Evolutionary conservation across 495 filamentous ascomycete genomes (phyloP).

Genomic region (Aspergillus sclerotiicarbonarius): DNA sequence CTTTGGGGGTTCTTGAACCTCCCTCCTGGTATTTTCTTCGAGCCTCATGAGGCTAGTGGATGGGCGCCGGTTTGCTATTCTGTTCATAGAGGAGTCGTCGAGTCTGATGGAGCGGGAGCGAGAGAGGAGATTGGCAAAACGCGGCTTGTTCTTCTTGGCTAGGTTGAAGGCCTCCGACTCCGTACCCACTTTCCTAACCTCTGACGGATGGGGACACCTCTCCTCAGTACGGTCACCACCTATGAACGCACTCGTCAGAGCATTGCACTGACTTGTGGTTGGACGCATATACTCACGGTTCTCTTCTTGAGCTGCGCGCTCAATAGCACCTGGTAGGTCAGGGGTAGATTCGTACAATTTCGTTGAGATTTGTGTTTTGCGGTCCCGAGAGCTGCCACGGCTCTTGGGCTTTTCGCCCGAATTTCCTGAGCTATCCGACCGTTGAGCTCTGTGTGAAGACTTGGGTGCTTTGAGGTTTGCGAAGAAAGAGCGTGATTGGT

Average conservation of each 20-base stretch:
- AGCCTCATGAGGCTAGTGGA: constrained; percentile 44
- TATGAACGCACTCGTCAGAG: constrained; percentile 17
- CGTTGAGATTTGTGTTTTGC: constrained; percentile 30
- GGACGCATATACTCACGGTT: constrained; percentile 25
- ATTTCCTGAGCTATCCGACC: constrained; percentile 41
- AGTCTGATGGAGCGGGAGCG: constrained; percentile 67
- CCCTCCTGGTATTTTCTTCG: constrained; percentile 35
- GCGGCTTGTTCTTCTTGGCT: constrained; percentile 46
- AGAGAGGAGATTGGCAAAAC: constrained; percentile 57
- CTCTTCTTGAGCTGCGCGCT: constrained; percentile 30
- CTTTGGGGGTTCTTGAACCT: constrained; percentile 35
- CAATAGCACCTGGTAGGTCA: constrained; percentile 36
- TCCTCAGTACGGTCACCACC: constrained; percentile 19
- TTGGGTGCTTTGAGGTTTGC: constrained; percentile 56
- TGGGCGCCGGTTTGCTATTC: constrained; percentile 39
- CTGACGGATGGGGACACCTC: constrained; percentile 25
- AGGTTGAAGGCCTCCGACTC: constrained; percentile 29
- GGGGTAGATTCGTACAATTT: constrained; percentile 44
- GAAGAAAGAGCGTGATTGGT: constrained; percentile 57
- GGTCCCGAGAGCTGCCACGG: constrained; percentile 43
- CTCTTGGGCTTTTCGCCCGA: constrained; percentile 43
- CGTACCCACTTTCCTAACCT: constrained; percentile 27
- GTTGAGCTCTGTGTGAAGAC: constrained; percentile 44
- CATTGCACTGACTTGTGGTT: background rate
- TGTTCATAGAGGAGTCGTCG: constrained; percentile 42